Evolutionary conservation across 2,329 filamentous ascomycete genomes (phyloP).

Genomic region (Graphiopsis chlorocephala): DNA sequence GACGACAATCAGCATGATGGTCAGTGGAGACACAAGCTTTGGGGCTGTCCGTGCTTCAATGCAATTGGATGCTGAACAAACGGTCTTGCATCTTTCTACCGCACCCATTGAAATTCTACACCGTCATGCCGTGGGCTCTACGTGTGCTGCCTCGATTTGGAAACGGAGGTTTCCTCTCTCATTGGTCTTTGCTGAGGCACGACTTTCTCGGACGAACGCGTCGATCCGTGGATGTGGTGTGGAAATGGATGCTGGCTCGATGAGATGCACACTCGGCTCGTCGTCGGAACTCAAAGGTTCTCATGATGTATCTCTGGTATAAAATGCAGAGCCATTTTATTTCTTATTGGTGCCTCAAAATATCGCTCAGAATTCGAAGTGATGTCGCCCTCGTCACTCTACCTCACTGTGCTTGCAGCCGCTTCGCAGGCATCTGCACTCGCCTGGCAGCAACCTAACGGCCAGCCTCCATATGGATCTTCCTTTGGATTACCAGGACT

Average conservation of each 20-base stretch:
- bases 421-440: not conserved
- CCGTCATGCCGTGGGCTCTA: not conserved
- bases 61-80: not conserved
- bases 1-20: not conserved
- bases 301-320: not conserved
- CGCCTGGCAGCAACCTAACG: slow-evolving; percentile 1
- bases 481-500: slow-evolving; percentile 22
- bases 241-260: not conserved
- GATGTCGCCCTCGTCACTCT: not conserved
- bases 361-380: not conserved
- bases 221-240: not conserved
- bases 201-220: not conserved
- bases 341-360: not conserved
- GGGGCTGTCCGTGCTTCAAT: not conserved
- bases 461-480: slow-evolving; percentile 11
- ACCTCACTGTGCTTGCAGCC: not conserved
- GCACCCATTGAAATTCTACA: not conserved
- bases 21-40: not conserved
- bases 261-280: not conserved
- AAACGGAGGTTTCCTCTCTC: not conserved
- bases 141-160: not conserved
- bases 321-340: not conserved
- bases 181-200: not conserved
- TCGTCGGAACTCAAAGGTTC: not conserved
- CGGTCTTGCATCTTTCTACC: not conserved